A percentile compares a stretch with the other conserved stretches of the same genome.
These are phyloP conservation scores for Erysiphe pisi DNA, from an alignment of 2,329 filamentous ascomycete species.

Conservation along the genomic window DNA sequence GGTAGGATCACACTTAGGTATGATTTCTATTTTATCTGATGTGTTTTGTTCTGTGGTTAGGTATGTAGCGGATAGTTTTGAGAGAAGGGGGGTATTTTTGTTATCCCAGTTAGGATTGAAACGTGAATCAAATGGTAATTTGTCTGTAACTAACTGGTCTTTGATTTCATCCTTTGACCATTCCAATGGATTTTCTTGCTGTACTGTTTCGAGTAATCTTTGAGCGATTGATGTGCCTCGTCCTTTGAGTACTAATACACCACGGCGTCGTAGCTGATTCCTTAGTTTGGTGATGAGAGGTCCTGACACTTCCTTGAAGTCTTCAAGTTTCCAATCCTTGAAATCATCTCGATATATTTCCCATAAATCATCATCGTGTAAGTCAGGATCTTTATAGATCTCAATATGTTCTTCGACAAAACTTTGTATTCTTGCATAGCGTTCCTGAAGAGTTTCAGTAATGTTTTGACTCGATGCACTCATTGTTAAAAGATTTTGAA, in stretches of 20 bases:
- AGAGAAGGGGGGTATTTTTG: too few relatives aligned
- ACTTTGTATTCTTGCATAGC: not conserved
- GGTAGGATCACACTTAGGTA: too few relatives aligned
- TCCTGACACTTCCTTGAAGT: not conserved
- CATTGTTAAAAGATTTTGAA: too few relatives aligned
- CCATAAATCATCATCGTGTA: conserved; percentile 12
- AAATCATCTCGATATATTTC: conserved; percentile 11
- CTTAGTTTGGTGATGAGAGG: not conserved
- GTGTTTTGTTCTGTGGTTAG: too few relatives aligned
- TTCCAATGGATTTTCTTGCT: conserved; percentile 3
- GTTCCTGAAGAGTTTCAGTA: too few relatives aligned
- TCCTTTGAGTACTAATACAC: conserved; percentile 7
- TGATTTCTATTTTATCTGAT: too few relatives aligned
- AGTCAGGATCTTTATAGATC: not conserved
- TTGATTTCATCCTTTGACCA: conserved; percentile 3
- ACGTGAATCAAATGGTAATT: conserved; percentile 6
- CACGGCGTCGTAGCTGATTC: not conserved
- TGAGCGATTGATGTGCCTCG: not conserved
- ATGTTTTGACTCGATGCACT: too few relatives aligned
- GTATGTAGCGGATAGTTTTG: too few relatives aligned
- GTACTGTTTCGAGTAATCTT: not conserved
- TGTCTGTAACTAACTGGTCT: not conserved
- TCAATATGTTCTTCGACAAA: not conserved
- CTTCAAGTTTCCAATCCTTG: not conserved
- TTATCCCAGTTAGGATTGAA: conserved; percentile 15